Conservation (phyloP, 2,329 filamentous ascomycete species). For the Pyrenophora graminea region DNA sequence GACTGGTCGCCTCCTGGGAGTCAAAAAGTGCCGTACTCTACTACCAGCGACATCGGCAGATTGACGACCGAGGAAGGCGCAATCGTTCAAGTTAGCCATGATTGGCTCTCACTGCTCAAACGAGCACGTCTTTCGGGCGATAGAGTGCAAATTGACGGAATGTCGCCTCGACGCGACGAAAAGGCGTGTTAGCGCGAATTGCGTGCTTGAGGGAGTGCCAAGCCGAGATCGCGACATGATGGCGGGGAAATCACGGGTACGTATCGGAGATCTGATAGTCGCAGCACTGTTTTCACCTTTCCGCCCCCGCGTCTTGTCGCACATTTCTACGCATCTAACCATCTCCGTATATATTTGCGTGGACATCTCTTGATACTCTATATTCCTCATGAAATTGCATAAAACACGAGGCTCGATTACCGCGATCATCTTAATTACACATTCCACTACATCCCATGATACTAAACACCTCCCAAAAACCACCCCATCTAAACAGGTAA, state of each 20-base stretch:
- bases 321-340: too few relatives aligned
- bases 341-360: too few relatives aligned
- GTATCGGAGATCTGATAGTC: conserved; percentile 28
- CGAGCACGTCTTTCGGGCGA: conserved; percentile 27
- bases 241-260: conserved; percentile 19
- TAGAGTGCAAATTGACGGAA: conserved; percentile 30
- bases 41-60: conserved; percentile 37
- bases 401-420: too few relatives aligned
- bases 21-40: conserved; percentile 19
- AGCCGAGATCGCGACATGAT: neutral
- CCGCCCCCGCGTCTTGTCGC: too few relatives aligned
- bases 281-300: neutral
- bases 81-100: conserved; percentile 25
- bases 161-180: conserved; percentile 31
- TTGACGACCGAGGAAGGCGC: conserved; percentile 32
- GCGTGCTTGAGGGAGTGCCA: conserved; percentile 23
- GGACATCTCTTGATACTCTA: too few relatives aligned
- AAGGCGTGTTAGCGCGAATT: conserved; percentile 38
- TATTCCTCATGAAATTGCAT: too few relatives aligned
- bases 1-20: conserved; percentile 17
- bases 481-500: neutral
- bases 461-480: too few relatives aligned
- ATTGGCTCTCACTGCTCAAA: conserved; percentile 32
- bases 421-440: too few relatives aligned
- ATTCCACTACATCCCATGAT: too few relatives aligned